phyloP scores from a whole-genome alignment of 495 filamentous ascomycete species.

The Lepraria neglecta region DNA sequence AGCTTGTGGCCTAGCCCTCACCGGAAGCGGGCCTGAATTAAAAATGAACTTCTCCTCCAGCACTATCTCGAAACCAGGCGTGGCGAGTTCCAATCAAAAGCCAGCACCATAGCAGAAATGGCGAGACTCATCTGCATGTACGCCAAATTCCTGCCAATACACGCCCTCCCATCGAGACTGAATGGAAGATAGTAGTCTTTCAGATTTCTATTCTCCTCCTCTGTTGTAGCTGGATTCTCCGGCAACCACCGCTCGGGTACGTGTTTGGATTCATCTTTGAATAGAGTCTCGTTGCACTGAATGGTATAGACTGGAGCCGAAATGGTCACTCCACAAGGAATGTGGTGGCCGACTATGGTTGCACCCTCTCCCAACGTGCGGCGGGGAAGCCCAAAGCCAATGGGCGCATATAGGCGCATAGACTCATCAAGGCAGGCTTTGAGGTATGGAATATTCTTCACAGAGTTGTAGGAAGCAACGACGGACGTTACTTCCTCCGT shows the following conservation, averaged over 20 bases:
- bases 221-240: background rate
- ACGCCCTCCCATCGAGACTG: slow-evolving; percentile 50
- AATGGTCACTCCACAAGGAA: slow-evolving; percentile 47
- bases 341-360: slow-evolving; percentile 46
- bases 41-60: background rate
- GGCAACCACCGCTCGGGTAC: slow-evolving; percentile 51
- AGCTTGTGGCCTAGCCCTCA: background rate
- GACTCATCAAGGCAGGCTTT: slow-evolving; percentile 64
- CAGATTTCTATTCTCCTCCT: background rate
- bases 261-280: slow-evolving; percentile 46
- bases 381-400: slow-evolving; percentile 54
- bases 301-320: slow-evolving; percentile 52
- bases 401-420: slow-evolving; percentile 63
- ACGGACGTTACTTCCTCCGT: background rate
- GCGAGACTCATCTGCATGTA: slow-evolving; percentile 40
- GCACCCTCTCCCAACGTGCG: slow-evolving; percentile 56
- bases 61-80: background rate
- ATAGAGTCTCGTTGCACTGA: slow-evolving; percentile 51
- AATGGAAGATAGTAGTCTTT: slow-evolving; percentile 39
- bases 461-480: background rate
- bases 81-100: slow-evolving; percentile 1
- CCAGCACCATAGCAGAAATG: slow-evolving; percentile 1
- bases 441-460: slow-evolving; percentile 34
- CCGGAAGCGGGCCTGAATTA: background rate
- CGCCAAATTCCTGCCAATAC: slow-evolving; percentile 54